A percentile compares a stretch with the other conserved stretches of the same genome.
Evolutionary conservation across 2,329 filamentous ascomycete genomes (phyloP).

Genomic region (Lachnellula arida): DNA sequence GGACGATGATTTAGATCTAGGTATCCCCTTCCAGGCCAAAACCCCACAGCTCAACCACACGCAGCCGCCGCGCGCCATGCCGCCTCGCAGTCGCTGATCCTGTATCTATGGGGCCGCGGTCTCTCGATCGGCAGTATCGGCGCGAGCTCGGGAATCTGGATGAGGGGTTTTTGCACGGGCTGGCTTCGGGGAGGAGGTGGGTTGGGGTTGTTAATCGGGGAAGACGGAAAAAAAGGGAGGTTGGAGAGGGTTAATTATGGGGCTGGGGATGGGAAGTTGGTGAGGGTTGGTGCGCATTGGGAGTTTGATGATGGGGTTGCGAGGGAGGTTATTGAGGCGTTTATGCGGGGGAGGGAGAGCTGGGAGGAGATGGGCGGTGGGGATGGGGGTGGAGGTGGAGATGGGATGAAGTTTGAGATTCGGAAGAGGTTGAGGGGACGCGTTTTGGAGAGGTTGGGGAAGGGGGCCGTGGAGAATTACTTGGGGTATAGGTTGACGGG

Average conservation of each 20-base stretch:
- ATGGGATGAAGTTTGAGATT: no score
- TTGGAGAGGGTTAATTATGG: background rate
- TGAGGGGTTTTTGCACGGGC: background rate
- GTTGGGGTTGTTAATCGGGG: background rate
- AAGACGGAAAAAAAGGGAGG: background rate
- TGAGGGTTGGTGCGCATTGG: background rate
- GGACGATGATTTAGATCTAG: background rate
- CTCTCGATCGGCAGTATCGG: background rate
- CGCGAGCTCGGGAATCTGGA: background rate
- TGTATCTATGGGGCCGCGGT: background rate
- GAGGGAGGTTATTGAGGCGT: background rate
- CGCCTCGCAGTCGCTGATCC: background rate
- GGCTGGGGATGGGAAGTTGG: background rate
- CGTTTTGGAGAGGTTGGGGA: no score
- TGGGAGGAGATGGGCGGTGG: no score
- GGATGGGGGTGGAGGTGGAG: no score
- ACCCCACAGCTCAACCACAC: background rate
- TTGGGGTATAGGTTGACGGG: conserved; percentile 1
- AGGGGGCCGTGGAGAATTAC: conserved; percentile 1
- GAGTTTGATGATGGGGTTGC: background rate
- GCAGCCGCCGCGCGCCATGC: background rate
- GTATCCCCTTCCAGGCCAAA: no score
- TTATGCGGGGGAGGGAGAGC: background rate
- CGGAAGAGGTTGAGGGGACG: no score
- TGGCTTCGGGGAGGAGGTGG: background rate